Percentiles rank a stretch among this genome's conserved stretches.
phyloP scores from a whole-genome alignment of 805 yeast genomes.

The Kuraishia piskuri region DNA sequence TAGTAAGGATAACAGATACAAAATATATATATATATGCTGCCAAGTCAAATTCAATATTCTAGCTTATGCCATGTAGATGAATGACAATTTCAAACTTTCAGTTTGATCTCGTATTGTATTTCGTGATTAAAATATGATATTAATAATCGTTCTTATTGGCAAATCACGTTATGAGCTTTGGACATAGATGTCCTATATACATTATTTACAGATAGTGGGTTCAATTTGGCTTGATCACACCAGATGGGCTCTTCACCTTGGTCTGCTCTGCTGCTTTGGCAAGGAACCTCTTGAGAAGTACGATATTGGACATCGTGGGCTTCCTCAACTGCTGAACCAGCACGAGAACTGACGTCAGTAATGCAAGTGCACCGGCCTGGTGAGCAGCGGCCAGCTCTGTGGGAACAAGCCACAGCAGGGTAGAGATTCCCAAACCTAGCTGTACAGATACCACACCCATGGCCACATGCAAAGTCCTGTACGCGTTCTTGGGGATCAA shows the following conservation, averaged over 20 bases:
- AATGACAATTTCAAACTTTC: too few relatives aligned
- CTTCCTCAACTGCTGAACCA: slow-evolving; percentile 47
- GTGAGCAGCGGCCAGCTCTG: slow-evolving; percentile 88
- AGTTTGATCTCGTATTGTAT: too few relatives aligned
- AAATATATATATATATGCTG: background rate
- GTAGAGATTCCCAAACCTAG: slow-evolving; percentile 84
- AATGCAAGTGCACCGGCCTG: slow-evolving; percentile 95
- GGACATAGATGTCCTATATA: too few relatives aligned
- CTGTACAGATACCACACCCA: slow-evolving; percentile 82
- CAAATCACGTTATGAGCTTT: background rate
- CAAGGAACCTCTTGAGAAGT: slow-evolving; percentile 19
- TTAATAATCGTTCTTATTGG: too few relatives aligned
- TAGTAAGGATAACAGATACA: background rate
- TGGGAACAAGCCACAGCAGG: slow-evolving; percentile 81
- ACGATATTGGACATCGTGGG: slow-evolving; percentile 33
- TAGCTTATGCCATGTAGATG: too few relatives aligned
- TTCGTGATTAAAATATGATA: too few relatives aligned
- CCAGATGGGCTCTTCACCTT: background rate
- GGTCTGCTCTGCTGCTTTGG: slow-evolving; percentile 6
- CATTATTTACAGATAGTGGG: background rate
- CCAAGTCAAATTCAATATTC: too few relatives aligned
- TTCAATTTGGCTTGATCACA: background rate
- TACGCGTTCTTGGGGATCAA: slow-evolving; percentile 50
- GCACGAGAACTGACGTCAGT: slow-evolving; percentile 66
- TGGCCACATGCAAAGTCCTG: slow-evolving; percentile 50